A percentile compares a stretch with the other conserved stretches of the same genome.
Evolutionary conservation across 257 asterid genomes (phyloP).

Genomic region (Gentiana straminea): DNA sequence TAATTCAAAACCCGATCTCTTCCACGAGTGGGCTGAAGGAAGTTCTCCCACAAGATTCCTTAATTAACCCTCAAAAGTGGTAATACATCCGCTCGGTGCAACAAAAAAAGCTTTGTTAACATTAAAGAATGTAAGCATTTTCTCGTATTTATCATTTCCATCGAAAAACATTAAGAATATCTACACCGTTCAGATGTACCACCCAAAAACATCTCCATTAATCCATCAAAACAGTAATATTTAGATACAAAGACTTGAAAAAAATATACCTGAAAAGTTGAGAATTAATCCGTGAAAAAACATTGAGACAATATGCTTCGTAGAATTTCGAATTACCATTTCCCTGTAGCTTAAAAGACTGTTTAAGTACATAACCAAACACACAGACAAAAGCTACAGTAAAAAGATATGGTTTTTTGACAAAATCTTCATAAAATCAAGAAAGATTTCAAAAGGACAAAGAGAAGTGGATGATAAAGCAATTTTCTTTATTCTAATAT

Average conservation of each 20-base stretch:
- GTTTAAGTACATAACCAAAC: no score
- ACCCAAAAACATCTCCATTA: background rate
- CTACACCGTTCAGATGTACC: background rate
- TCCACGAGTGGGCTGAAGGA: slow-evolving; percentile 95
- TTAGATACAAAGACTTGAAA: no score
- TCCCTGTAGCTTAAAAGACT: no score
- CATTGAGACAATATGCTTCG: no score
- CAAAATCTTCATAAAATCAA: no score
- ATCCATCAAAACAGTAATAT: background rate
- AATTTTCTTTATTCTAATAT: no score
- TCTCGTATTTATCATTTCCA: background rate
- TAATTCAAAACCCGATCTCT: slow-evolving; percentile 59
- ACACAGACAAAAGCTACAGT: background rate
- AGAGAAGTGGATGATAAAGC: no score
- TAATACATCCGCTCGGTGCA: slow-evolving; percentile 1
- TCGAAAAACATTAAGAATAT: background rate
- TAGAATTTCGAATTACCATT: no score
- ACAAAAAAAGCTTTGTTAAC: background rate
- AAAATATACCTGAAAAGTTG: no score
- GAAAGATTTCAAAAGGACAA: no score
- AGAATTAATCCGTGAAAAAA: no score
- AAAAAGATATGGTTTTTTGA: background rate
- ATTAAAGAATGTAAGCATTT: background rate
- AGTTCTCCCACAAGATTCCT: slow-evolving; percentile 64
- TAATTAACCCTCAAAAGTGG: background rate